Base-by-base conservation (phyloP, 2,329 filamentous ascomycete genomes). In the Nannizziopsis arthrosporioides region DNA sequence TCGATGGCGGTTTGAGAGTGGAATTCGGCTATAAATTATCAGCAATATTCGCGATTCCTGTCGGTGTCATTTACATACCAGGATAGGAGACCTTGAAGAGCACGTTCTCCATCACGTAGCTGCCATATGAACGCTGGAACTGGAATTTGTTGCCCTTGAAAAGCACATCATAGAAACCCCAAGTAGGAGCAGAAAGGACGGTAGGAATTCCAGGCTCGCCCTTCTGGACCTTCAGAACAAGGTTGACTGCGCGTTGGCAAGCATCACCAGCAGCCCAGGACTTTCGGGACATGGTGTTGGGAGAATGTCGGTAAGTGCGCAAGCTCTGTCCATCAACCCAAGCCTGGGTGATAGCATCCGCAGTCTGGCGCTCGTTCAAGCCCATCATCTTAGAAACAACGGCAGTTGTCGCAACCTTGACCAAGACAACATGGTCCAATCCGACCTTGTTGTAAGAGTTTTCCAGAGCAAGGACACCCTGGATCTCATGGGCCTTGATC, bases 81-180 rank as follows among this genome's bases (percentile, higher is more conserved):
- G 90, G 90, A 68, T 95, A 96, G 40, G 92, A 98, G 52, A 98
- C 92, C 80, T 98, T 98, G 83, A 98, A 98, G 55, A 98, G 81
- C 52, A 98, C 88, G 63, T 96, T 98, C 80, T 98, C 92, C 92
- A 98, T 98, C 57, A 98, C 92, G 69, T 98, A 98, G 75, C 85
- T 94, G 64, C 89, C 90, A 64, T 98, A 98, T 51, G 83, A 81
- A 54, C 92, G 82, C 76, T 96, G 90, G 77, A 95, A 98, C 68
- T 88, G 75, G 67, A 98, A 98, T 70, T 85, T 85, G 61, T 93
- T 87, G 71, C 88, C 88, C 74, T 89, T 86, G 77, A 96, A 98
- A 55, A 93, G 78, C 56, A 96, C 89, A 64, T 98, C 92, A 72
- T 98, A 98, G 78, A 96, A 98, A 51, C 92, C 92, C 92, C 92